A percentile compares a stretch with the other conserved stretches of the same genome.
These are phyloP conservation scores for Termitomyces sp. DNA, from an alignment of 768 basidiomycete species.

Conservation along the genomic window DNA sequence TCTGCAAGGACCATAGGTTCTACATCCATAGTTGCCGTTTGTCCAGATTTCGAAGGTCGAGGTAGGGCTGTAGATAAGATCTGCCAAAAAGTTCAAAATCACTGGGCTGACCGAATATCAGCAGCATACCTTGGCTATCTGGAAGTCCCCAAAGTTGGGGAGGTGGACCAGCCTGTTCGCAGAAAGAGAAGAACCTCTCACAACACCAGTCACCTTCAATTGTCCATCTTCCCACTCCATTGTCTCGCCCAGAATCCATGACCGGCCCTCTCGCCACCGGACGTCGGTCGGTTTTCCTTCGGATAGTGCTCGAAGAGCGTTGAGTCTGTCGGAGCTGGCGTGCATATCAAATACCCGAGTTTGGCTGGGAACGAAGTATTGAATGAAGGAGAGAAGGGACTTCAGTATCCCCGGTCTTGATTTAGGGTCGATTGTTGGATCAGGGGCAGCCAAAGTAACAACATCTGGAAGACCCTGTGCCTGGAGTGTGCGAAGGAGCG, in stretches of 20 bases:
- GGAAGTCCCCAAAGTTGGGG: conserved; percentile 86
- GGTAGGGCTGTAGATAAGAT: conserved; percentile 61
- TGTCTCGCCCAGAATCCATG: conserved; percentile 68
- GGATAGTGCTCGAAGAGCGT: conserved; percentile 70
- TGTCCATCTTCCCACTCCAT: conserved; percentile 58
- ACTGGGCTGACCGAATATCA: background rate
- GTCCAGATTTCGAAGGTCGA: conserved; percentile 30
- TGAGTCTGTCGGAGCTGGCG: conserved; percentile 59
- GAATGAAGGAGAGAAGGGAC: conserved; percentile 90
- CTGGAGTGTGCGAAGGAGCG: conserved; percentile 81
- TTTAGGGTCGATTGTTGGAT: conserved; percentile 53
- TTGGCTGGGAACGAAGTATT: conserved; percentile 90
- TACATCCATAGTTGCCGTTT: conserved; percentile 54
- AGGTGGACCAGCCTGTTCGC: conserved; percentile 86
- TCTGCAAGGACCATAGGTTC: conserved; percentile 66
- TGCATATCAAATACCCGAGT: conserved; percentile 73
- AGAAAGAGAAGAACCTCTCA: conserved; percentile 76
- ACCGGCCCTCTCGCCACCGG: conserved; percentile 78
- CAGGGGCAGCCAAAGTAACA: conserved; percentile 66
- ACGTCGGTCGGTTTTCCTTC: conserved; percentile 82
- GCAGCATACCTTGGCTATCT: conserved; percentile 64
- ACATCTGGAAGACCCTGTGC: conserved; percentile 88
- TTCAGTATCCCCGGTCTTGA: conserved; percentile 67
- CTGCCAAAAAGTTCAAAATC: conserved; percentile 33
- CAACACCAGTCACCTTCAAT: conserved; percentile 76